A percentile compares a stretch with the other conserved stretches of the same genome.
phyloP scores from a whole-genome alignment of 129 eudicot genomes.

The Helichrysum umbraculigerum region DNA sequence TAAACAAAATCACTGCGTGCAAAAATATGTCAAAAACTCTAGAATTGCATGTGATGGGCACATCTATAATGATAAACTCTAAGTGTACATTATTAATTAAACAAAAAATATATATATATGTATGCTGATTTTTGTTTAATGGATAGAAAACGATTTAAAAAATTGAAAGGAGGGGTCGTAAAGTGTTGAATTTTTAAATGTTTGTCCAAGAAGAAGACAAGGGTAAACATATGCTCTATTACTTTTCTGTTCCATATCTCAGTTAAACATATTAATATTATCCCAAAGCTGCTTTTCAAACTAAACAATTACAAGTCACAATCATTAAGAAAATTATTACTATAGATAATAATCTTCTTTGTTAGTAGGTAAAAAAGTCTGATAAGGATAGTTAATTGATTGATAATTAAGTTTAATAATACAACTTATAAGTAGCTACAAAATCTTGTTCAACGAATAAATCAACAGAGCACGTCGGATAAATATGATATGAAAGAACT shows the following conservation, averaged over 20 bases:
- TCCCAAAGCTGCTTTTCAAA: constrained; percentile 6
- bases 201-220: constrained; percentile 32
- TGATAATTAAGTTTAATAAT: too few relatives aligned
- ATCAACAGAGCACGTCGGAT: not conserved
- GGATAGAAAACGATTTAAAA: not conserved
- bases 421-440: not conserved
- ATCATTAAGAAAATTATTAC: not conserved
- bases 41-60: too few relatives aligned
- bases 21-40: too few relatives aligned
- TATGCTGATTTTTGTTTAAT: not conserved
- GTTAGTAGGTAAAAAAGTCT: not conserved
- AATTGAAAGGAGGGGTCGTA: not conserved
- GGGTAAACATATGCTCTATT: constrained; percentile 17
- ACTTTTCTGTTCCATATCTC: not conserved
- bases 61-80: too few relatives aligned
- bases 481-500: not conserved
- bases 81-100: not conserved
- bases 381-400: too few relatives aligned
- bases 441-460: not conserved
- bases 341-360: not conserved
- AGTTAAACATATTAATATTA: constrained; percentile 19
- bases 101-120: not conserved
- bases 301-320: constrained; percentile 4
- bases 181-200: constrained; percentile 28
- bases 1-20: too few relatives aligned